These are phyloP conservation scores for Staphylotrichum tortipilum DNA, from an alignment of 495 filamentous ascomycete species.

Conservation along the genomic window DNA sequence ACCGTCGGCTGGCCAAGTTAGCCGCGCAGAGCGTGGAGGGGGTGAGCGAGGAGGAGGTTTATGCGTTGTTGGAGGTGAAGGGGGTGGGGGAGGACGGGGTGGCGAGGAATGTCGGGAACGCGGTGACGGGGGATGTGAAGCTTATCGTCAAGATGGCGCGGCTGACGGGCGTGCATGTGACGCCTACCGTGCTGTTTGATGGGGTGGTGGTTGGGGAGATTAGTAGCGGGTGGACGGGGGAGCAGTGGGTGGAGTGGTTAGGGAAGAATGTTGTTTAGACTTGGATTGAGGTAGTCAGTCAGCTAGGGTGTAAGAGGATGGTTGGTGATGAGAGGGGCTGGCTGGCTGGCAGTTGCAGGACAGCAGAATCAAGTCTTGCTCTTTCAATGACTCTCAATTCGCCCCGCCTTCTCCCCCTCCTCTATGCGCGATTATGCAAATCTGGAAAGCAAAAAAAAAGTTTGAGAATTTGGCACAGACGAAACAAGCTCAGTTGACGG, in stretches of 20 bases:
- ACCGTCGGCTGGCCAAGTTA: slow-evolving; percentile 62
- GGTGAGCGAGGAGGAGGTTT: slow-evolving; percentile 56
- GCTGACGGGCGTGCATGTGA: slow-evolving; percentile 74
- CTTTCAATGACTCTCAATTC: background rate
- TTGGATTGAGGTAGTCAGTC: no score
- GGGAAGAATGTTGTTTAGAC: slow-evolving; percentile 60
- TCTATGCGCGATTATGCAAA: slow-evolving; percentile 7
- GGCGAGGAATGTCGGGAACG: slow-evolving; percentile 68
- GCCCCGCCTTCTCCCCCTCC: background rate
- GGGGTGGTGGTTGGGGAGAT: slow-evolving; percentile 73
- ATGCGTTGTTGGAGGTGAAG: slow-evolving; percentile 53
- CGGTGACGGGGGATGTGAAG: slow-evolving; percentile 80
- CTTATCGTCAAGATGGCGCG: slow-evolving; percentile 71
- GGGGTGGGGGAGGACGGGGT: slow-evolving; percentile 51
- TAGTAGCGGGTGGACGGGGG: slow-evolving; percentile 63
- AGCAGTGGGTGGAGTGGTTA: slow-evolving; percentile 83
- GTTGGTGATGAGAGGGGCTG: background rate
- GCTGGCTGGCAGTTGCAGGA: no score
- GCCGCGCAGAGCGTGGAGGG: slow-evolving; percentile 53
- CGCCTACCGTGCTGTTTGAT: slow-evolving; percentile 82
- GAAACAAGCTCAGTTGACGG: background rate
- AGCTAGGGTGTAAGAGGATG: no score
- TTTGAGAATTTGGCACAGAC: background rate
- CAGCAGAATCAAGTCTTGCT: no score
- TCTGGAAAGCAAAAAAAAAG: background rate